Evolutionary conservation across 306 rosid species (phyloP).

Genomic region (Malus fusca): DNA sequence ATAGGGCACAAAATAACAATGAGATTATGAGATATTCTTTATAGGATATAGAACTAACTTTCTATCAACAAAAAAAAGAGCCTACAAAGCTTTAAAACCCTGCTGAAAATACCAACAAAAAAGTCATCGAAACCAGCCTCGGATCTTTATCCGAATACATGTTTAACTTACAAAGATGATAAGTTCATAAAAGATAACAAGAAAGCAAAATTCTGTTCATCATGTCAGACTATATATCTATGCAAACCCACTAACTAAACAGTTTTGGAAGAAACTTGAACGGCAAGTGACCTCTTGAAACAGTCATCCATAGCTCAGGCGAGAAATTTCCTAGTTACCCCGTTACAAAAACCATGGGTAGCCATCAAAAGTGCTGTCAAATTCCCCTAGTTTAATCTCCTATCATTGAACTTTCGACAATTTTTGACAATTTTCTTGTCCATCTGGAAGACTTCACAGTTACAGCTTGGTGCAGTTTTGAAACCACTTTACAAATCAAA

Average conservation of each 20-base stretch:
- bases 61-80: not conserved
- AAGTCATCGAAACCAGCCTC: not conserved
- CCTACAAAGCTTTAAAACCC: not conserved
- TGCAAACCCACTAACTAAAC: not conserved
- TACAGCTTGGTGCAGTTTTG: not conserved
- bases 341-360: not conserved
- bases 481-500: slow-evolving; percentile 1
- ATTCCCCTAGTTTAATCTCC: not conserved
- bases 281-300: not conserved
- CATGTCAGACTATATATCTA: not conserved
- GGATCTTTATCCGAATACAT: not conserved
- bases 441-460: not conserved
- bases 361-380: not conserved
- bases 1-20: not conserved
- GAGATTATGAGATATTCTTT: not conserved
- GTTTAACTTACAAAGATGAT: not conserved
- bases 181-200: not conserved
- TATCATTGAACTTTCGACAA: not conserved
- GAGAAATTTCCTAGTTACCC: not conserved
- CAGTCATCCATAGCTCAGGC: not conserved
- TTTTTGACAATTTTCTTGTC: not conserved
- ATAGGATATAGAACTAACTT: too few relatives aligned
- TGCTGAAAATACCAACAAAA: not conserved
- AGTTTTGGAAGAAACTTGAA: slow-evolving; percentile 4
- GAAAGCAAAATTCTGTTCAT: not conserved